phyloP scores from a whole-genome alignment of 305 asterid species.

The Euphrasia arctica region DNA sequence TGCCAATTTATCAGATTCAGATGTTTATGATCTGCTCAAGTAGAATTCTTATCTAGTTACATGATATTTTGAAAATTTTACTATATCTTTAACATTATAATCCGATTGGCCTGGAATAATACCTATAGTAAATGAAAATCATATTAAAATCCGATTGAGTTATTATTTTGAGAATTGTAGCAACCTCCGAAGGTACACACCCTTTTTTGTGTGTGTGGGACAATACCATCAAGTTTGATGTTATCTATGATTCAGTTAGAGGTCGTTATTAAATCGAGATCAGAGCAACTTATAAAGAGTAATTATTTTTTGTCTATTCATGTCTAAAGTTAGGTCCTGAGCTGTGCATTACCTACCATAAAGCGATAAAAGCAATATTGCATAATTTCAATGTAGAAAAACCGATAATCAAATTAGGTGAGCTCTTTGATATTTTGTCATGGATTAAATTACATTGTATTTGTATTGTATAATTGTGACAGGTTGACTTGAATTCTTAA shows the following conservation, averaged over 20 bases:
- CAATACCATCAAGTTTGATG: not conserved
- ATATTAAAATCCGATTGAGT: too few relatives aligned
- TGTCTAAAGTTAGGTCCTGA: conserved; percentile 13
- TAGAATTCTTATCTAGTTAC: too few relatives aligned
- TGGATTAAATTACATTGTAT: not conserved
- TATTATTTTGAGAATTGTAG: too few relatives aligned
- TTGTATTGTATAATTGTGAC: not conserved
- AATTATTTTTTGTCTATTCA: not conserved
- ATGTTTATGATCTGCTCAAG: too few relatives aligned
- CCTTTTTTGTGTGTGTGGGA: not conserved
- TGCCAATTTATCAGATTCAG: too few relatives aligned
- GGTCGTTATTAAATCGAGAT: conserved; percentile 4
- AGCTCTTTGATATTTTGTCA: not conserved
- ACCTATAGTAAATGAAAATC: too few relatives aligned
- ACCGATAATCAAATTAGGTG: not conserved
- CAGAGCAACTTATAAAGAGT: not conserved
- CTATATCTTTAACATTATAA: too few relatives aligned
- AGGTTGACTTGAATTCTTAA: conserved; percentile 1
- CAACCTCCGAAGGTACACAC: not conserved
- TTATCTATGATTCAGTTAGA: conserved; percentile 8
- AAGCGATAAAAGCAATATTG: not conserved
- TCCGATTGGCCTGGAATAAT: too few relatives aligned
- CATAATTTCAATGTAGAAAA: not conserved
- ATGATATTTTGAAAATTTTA: too few relatives aligned
- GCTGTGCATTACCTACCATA: not conserved